These are phyloP conservation scores for Fabrea salina DNA, from an alignment of 169 alveolate species.

Conservation along the genomic window DNA sequence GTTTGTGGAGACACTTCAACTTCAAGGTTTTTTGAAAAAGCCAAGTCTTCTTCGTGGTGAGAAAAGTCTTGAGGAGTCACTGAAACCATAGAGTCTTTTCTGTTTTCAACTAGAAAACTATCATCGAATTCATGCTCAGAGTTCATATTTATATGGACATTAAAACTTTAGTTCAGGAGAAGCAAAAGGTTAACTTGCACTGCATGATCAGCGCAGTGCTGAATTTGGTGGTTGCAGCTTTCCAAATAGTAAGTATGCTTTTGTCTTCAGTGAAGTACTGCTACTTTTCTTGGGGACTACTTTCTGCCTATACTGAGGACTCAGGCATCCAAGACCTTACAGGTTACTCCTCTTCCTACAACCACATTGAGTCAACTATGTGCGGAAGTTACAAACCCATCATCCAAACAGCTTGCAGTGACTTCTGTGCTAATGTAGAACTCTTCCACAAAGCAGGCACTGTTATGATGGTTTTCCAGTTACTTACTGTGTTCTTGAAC, in stretches of 20 bases:
- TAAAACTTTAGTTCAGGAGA: no score
- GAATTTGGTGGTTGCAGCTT: not conserved
- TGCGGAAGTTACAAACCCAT: slow-evolving; percentile 2
- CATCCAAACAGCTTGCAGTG: slow-evolving; percentile 8
- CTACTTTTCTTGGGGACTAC: slow-evolving; percentile 13
- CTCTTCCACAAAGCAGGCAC: not conserved
- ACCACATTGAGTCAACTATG: not conserved
- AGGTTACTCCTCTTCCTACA: not conserved
- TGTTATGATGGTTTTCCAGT: slow-evolving; percentile 16
- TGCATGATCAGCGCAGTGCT: no score
- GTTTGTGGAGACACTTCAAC: no score
- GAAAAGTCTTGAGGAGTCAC: no score
- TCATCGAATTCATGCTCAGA: no score
- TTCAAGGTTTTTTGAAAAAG: no score
- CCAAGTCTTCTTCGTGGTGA: no score
- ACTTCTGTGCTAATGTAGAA: slow-evolving; percentile 4
- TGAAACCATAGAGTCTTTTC: no score
- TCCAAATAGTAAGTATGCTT: not conserved
- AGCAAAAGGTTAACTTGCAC: no score
- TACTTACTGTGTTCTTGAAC: not conserved
- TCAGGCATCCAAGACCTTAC: not conserved
- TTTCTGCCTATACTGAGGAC: not conserved
- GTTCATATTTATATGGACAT: no score
- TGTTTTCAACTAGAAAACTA: no score
- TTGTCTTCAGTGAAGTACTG: not conserved